Percentiles rank a stretch among this genome's conserved stretches.
These are phyloP conservation scores for Penicillium pulvis DNA, from an alignment of 495 filamentous ascomycete genomes.

Conservation along the genomic window DNA sequence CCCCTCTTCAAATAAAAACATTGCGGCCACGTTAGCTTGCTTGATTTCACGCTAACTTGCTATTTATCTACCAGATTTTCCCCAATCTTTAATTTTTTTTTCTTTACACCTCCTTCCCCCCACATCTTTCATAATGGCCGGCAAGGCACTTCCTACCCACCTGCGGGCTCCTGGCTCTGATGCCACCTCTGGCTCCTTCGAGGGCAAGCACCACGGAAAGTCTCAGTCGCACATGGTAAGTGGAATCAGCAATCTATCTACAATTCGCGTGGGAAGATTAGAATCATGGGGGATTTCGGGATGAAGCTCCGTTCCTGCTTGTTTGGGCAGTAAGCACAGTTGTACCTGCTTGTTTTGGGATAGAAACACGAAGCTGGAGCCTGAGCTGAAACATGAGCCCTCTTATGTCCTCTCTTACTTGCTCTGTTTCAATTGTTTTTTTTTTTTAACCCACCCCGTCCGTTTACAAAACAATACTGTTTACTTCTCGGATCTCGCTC, in stretches of 20 bases:
- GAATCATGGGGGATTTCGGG: background rate
- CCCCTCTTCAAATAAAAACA: slow-evolving; percentile 21
- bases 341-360: background rate
- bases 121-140: slow-evolving; percentile 55
- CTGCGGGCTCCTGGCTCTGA: slow-evolving; percentile 63
- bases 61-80: slow-evolving; percentile 12
- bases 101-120: slow-evolving; percentile 10
- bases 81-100: slow-evolving; percentile 3
- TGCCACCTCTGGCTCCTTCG: slow-evolving; percentile 54
- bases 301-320: slow-evolving; percentile 5
- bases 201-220: slow-evolving; percentile 87
- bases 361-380: background rate
- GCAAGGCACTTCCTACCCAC: slow-evolving; percentile 74
- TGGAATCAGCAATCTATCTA: slow-evolving; percentile 23
- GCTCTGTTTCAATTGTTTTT: background rate
- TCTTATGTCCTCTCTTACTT: background rate
- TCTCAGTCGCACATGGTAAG: slow-evolving; percentile 94
- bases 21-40: slow-evolving; percentile 12
- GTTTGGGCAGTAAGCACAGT: slow-evolving; percentile 4
- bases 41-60: background rate
- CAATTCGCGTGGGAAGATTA: background rate
- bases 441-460: background rate
- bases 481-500: background rate
- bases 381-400: background rate
- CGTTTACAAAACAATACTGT: background rate